phyloP scores from a whole-genome alignment of 2,329 filamentous ascomycete species.

The Aspergillus spinulosporus region DNA sequence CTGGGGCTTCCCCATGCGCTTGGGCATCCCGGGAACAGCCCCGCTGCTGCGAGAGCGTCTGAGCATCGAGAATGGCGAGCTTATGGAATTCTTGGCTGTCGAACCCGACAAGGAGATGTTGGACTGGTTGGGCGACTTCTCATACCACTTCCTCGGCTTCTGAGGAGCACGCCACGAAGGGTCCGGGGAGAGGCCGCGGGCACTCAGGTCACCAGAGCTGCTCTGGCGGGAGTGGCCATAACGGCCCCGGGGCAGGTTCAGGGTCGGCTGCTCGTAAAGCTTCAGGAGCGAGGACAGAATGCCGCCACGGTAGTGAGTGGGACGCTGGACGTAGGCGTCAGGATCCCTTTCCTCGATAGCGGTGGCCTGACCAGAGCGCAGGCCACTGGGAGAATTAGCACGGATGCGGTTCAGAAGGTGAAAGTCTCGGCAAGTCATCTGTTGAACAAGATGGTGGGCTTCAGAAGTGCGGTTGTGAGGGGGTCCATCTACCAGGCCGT shows the following conservation, averaged over 20 bases:
- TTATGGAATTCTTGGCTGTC: constrained; percentile 31
- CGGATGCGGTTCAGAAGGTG: constrained; percentile 35
- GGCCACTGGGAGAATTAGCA: constrained; percentile 29
- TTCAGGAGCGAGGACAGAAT: constrained; percentile 72
- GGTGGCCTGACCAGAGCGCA: constrained; percentile 38
- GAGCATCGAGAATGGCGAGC: constrained; percentile 33
- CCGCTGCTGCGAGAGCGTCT: constrained; percentile 41
- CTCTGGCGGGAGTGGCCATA: constrained; percentile 33
- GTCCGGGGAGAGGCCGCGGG: constrained; percentile 35
- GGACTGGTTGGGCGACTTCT: constrained; percentile 40
- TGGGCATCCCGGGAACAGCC: constrained; percentile 30
- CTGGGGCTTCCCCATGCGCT: constrained; percentile 33
- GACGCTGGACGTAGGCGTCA: constrained; percentile 66
- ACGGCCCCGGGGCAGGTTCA: constrained; percentile 29
- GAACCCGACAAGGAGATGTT: constrained; percentile 36
- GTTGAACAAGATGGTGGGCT: constrained; percentile 36
- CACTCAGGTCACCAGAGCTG: constrained; percentile 34
- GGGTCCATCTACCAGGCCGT: constrained; percentile 27
- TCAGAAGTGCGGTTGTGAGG: constrained; percentile 32
- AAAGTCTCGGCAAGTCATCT: constrained; percentile 40
- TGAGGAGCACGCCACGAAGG: constrained; percentile 30
- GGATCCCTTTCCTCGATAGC: constrained; percentile 47
- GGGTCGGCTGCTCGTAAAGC: constrained; percentile 59
- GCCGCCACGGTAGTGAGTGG: constrained; percentile 69
- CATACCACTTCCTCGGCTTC: constrained; percentile 42